Evolutionary conservation across 345 rosid genomes (phyloP).

Genomic region (Rhodomyrtus tomentosa): DNA sequence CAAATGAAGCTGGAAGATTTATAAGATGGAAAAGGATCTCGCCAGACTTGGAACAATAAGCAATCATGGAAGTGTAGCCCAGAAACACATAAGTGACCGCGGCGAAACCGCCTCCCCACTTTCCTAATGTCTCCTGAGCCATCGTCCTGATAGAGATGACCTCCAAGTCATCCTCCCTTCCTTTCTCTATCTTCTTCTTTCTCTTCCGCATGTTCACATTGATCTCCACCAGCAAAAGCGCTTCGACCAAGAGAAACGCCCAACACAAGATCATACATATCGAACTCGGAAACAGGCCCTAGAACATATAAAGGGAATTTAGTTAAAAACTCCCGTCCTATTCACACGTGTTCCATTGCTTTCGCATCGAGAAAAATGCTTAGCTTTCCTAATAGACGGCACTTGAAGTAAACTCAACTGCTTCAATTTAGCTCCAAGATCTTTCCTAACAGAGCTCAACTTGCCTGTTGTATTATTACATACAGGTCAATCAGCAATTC

Average conservation of each 20-base stretch:
- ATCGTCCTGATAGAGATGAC: conserved; percentile 48
- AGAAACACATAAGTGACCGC: conserved; percentile 37
- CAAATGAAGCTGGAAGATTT: conserved; percentile 31
- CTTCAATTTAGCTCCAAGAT: not conserved
- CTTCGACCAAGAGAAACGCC: conserved; percentile 50
- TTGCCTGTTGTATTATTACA: not conserved
- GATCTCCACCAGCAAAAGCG: conserved; percentile 45
- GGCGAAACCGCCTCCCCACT: conserved; percentile 43
- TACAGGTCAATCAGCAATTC: not conserved
- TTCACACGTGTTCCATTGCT: not conserved
- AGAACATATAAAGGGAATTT: not conserved
- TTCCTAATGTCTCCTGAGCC: conserved; percentile 57
- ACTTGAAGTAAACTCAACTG: not conserved
- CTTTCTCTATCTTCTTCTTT: conserved; percentile 5
- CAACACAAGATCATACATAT: conserved; percentile 34
- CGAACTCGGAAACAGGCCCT: conserved; percentile 62
- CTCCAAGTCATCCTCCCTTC: conserved; percentile 23
- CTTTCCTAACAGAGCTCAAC: not conserved
- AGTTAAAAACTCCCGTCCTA: not conserved
- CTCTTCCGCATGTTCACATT: conserved; percentile 27
- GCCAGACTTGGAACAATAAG: conserved; percentile 49
- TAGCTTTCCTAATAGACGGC: not conserved
- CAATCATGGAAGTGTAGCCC: conserved; percentile 50
- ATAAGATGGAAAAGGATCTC: conserved; percentile 40
- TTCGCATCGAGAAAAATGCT: not conserved